These are phyloP conservation scores for Mycotypha africana DNA, from an alignment of 371 early-diverging fungal genomes.

Conservation along the genomic window DNA sequence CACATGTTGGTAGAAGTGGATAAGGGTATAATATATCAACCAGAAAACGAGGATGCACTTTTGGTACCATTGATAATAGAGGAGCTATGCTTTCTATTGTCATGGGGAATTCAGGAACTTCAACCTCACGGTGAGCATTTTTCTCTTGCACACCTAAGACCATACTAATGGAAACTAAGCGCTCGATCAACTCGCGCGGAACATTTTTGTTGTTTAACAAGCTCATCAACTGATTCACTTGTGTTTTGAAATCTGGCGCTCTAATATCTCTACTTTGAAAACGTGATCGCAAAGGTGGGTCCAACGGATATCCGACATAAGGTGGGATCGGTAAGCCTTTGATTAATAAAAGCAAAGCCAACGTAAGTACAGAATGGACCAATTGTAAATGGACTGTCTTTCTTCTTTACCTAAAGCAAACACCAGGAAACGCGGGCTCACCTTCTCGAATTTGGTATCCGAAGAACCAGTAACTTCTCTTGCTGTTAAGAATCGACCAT, in stretches of 20 bases:
- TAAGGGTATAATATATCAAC: constrained; percentile 69
- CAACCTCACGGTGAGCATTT: constrained; percentile 37
- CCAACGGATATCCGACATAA: constrained; percentile 76
- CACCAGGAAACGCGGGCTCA: constrained; percentile 67
- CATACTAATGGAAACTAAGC: constrained; percentile 57
- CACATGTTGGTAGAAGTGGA: constrained; percentile 55
- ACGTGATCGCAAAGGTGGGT: constrained; percentile 80
- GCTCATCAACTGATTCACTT: constrained; percentile 47
- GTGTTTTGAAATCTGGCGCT: constrained; percentile 56
- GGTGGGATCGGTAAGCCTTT: constrained; percentile 71
- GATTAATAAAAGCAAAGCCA: neutral
- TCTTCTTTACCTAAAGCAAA: constrained; percentile 65
- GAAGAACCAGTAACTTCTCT: constrained; percentile 46
- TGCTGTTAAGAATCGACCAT: constrained; percentile 76
- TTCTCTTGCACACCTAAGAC: constrained; percentile 53
- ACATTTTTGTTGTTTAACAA: constrained; percentile 22
- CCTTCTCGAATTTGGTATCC: constrained; percentile 63
- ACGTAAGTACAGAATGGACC: neutral
- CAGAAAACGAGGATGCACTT: constrained; percentile 50
- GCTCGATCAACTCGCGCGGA: constrained; percentile 39
- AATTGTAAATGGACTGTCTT: too few relatives aligned
- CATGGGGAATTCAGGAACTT: constrained; percentile 71
- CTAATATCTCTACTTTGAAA: constrained; percentile 71
- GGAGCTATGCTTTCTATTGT: constrained; percentile 51
- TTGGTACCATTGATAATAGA: constrained; percentile 45